Conservation (phyloP, 805 yeast genomes). For the Metschnikowia santaceciliae region DNA sequence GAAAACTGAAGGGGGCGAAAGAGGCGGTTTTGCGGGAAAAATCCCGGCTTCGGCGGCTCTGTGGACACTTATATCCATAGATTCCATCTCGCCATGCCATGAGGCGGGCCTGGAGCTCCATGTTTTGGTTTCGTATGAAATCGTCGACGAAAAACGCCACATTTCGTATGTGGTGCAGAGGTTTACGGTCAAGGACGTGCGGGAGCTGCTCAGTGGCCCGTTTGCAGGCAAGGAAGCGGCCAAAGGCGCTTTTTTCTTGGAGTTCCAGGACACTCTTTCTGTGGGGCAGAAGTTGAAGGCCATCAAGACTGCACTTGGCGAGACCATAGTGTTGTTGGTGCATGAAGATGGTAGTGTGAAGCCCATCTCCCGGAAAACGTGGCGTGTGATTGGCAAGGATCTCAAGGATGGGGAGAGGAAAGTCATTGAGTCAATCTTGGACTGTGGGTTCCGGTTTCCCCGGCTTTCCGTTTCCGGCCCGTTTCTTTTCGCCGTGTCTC, state of each 20-base stretch:
- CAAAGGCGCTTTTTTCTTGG: conserved; percentile 10
- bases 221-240: conserved; percentile 28
- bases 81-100: conserved; percentile 44
- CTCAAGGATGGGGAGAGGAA: background rate
- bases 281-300: conserved; percentile 27
- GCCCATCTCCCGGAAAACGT: conserved; percentile 36
- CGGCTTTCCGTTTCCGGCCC: conserved; percentile 21
- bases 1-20: background rate
- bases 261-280: conserved; percentile 26
- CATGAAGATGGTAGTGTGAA: conserved; percentile 45
- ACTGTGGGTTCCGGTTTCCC: conserved; percentile 53
- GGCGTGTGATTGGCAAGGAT: conserved; percentile 18
- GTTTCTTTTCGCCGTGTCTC: conserved; percentile 42
- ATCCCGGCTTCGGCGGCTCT: background rate
- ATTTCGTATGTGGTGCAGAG: conserved; percentile 23
- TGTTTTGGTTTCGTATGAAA: conserved; percentile 40
- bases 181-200: conserved; percentile 24
- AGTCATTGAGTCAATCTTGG: conserved; percentile 42
- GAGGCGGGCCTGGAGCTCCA: conserved; percentile 42
- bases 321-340: conserved; percentile 36
- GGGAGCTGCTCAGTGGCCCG: conserved; percentile 24
- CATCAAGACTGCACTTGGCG: conserved; percentile 34
- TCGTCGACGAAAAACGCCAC: conserved; percentile 13
- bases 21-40: background rate
- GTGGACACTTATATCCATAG: conserved; percentile 21